Evolutionary conservation across 1,284 basidiomycete species (phyloP).

Genomic region (Cutaneotrichosporon sp.): DNA sequence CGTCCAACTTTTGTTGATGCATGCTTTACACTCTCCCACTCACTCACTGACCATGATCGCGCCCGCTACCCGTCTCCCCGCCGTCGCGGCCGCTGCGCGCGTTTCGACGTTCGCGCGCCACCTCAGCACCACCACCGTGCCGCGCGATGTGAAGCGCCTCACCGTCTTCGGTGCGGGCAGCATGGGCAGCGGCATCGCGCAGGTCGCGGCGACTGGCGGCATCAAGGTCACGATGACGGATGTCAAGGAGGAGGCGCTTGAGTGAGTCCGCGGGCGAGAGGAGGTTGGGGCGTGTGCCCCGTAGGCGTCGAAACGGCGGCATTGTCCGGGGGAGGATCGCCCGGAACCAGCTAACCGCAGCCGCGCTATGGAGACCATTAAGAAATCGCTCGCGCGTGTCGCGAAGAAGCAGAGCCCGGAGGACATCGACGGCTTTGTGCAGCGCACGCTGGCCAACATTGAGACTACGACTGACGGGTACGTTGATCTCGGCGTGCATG

Average conservation of each 20-base stretch:
- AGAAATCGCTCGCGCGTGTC: slow-evolving; percentile 58
- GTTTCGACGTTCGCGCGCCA: slow-evolving; percentile 18
- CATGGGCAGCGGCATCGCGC: slow-evolving; percentile 60
- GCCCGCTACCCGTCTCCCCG: neutral
- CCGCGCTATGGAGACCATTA: slow-evolving; percentile 57
- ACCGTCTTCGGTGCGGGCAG: slow-evolving; percentile 57
- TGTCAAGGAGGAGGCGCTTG: slow-evolving; percentile 51
- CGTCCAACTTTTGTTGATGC: neutral
- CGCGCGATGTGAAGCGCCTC: slow-evolving; percentile 43
- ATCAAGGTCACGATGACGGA: slow-evolving; percentile 55
- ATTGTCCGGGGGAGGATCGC: too few species aligned
- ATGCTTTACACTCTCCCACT: neutral
- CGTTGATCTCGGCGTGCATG: slow-evolving; percentile 13
- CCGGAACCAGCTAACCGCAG: slow-evolving; percentile 3
- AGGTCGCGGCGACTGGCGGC: slow-evolving; percentile 57
- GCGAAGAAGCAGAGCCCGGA: slow-evolving; percentile 58
- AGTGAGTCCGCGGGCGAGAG: slow-evolving; percentile 27
- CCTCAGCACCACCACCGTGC: slow-evolving; percentile 7
- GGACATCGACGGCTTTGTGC: slow-evolving; percentile 47
- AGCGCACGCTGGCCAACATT: slow-evolving; percentile 55
- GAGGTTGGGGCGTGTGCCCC: too few species aligned
- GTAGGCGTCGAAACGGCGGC: too few species aligned
- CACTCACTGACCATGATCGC: neutral
- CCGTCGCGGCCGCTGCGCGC: slow-evolving; percentile 12
- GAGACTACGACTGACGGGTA: slow-evolving; percentile 56